Conservation (phyloP, 164 flowering plant genomes). For the Sedum album region DNA sequence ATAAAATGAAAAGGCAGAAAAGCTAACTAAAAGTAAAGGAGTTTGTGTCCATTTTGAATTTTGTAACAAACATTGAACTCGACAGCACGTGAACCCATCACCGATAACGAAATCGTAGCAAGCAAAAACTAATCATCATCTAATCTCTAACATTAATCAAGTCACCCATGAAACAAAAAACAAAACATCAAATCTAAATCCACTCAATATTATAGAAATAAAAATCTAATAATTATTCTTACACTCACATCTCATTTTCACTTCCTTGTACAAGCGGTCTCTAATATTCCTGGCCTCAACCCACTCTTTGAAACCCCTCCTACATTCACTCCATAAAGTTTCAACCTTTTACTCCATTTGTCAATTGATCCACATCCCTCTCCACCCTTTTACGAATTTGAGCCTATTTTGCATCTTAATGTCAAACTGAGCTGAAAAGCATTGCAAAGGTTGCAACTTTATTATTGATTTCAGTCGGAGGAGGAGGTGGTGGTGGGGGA, state of each 20-base stretch:
- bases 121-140: neutral
- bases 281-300: neutral
- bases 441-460: neutral
- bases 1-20: too few relatives aligned
- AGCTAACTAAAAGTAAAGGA: neutral
- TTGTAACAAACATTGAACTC: neutral
- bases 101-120: neutral
- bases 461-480: conserved; percentile 17
- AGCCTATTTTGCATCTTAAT: neutral
- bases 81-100: neutral
- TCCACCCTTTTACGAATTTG: conserved; percentile 7
- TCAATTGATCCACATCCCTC: neutral
- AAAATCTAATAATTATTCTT: neutral
- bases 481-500: neutral
- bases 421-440: neutral
- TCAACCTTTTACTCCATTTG: neutral
- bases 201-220: too few relatives aligned
- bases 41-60: neutral
- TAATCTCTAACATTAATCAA: neutral
- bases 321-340: neutral
- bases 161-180: neutral
- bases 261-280: neutral
- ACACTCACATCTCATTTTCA: neutral
- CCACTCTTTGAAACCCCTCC: neutral
- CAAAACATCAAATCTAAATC: too few relatives aligned